A percentile compares a stretch with the other conserved stretches of the same genome.
phyloP scores from a whole-genome alignment of 768 basidiomycete genomes.

The Tricholomella constricta region DNA sequence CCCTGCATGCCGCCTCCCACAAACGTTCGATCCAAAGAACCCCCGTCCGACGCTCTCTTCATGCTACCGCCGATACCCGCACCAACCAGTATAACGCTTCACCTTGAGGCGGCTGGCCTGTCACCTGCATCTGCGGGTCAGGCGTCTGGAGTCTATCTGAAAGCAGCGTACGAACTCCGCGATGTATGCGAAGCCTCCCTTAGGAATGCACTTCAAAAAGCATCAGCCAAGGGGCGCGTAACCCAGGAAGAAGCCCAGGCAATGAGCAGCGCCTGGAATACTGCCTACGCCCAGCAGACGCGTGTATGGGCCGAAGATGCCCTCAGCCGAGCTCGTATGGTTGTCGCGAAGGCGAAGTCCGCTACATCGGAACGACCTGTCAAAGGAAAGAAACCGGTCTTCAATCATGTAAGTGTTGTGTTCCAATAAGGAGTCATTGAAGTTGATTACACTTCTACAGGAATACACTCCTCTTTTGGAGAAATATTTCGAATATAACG shows the following conservation, averaged over 20 bases:
- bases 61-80: not conserved
- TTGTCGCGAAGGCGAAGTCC: not conserved
- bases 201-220: not conserved
- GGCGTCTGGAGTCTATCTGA: conserved; percentile 7
- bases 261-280: not conserved
- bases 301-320: conserved; percentile 5
- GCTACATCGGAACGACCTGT: not conserved
- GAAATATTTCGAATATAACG: conserved; percentile 48
- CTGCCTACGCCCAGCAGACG: not conserved
- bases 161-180: not conserved
- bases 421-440: not conserved
- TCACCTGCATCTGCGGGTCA: not conserved
- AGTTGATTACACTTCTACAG: conserved; percentile 23
- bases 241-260: not conserved
- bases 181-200: conserved; percentile 4
- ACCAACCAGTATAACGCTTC: conserved; percentile 1
- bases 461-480: conserved; percentile 48
- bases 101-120: conserved; percentile 1
- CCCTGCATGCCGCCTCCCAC: not conserved
- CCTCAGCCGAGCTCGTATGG: conserved; percentile 1
- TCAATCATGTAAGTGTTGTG: conserved; percentile 22
- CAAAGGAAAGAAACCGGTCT: conserved; percentile 14
- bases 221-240: not conserved
- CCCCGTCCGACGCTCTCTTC: not conserved
- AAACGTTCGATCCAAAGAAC: not conserved